Conservation (phyloP, 306 rosid species). For the Castanea mollissima region DNA sequence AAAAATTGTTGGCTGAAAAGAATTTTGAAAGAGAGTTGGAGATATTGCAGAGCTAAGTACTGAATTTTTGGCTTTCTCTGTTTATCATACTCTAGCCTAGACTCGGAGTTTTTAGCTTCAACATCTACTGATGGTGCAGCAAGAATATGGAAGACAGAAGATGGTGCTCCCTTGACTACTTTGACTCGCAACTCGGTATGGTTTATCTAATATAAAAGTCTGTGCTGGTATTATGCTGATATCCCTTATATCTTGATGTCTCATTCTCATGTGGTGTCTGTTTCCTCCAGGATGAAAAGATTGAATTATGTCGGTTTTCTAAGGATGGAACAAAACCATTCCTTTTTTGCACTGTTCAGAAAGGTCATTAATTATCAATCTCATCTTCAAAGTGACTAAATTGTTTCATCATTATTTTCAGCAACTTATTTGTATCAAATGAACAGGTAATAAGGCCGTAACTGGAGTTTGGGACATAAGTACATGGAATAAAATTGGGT, state of each 20-base stretch:
- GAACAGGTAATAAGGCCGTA: slow-evolving; percentile 61
- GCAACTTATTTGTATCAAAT: slow-evolving; percentile 1
- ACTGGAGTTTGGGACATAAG: slow-evolving; percentile 87
- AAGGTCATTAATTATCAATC: slow-evolving; percentile 42
- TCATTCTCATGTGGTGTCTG: slow-evolving; percentile 11
- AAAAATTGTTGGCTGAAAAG: not conserved
- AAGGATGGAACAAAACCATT: slow-evolving; percentile 97
- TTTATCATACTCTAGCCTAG: slow-evolving; percentile 57
- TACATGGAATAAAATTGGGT: slow-evolving; percentile 87
- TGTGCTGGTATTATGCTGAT: slow-evolving; percentile 4
- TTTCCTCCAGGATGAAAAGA: slow-evolving; percentile 70
- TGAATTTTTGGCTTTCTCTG: slow-evolving; percentile 19
- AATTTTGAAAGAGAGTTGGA: slow-evolving; percentile 9
- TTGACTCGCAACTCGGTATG: slow-evolving; percentile 72
- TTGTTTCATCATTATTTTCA: slow-evolving; percentile 11
- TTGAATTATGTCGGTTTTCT: slow-evolving; percentile 90
- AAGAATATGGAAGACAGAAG: slow-evolving; percentile 80
- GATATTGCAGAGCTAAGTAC: slow-evolving; percentile 17
- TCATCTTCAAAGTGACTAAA: slow-evolving; percentile 2
- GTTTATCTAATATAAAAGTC: slow-evolving; percentile 1
- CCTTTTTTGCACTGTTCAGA: slow-evolving; percentile 69
- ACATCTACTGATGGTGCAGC: slow-evolving; percentile 92
- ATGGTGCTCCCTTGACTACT: slow-evolving; percentile 80
- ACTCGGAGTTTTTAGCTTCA: slow-evolving; percentile 84
- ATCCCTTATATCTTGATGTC: slow-evolving; percentile 14